phyloP scores from a whole-genome alignment of 2,329 filamentous ascomycete species.

The Beauveria rudraprayagi region DNA sequence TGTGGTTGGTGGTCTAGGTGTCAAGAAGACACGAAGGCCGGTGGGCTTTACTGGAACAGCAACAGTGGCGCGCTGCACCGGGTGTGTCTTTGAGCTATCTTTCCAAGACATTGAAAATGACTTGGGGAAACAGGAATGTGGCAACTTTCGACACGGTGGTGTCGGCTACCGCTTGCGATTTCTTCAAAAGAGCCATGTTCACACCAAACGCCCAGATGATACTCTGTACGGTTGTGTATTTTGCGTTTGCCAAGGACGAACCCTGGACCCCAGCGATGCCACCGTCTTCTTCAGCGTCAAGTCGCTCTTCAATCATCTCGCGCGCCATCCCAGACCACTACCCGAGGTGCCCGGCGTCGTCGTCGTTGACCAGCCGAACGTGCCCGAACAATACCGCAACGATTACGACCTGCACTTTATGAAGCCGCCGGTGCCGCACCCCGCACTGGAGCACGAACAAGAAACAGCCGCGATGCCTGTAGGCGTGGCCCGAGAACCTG shows the following conservation, averaged over 20 bases:
- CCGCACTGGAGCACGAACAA: conserved; percentile 31
- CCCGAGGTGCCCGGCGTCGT: conserved; percentile 40
- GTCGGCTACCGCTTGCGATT: conserved; percentile 46
- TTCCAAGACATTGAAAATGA: conserved; percentile 45
- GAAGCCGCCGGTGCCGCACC: conserved; percentile 31
- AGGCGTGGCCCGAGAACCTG: conserved; percentile 37
- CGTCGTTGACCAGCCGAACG: conserved; percentile 36
- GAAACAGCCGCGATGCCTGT: conserved; percentile 36
- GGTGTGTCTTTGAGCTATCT: conserved; percentile 47
- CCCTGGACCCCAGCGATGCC: conserved; percentile 44
- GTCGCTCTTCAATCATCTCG: conserved; percentile 44
- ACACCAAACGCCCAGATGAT: conserved; percentile 42
- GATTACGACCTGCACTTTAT: conserved; percentile 47
- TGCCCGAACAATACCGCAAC: conserved; percentile 34
- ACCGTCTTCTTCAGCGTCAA: conserved; percentile 49
- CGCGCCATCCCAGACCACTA: conserved; percentile 45
- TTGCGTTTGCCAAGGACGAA: conserved; percentile 42
- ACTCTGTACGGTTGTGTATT: conserved; percentile 48
- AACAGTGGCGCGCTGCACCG: conserved; percentile 42
- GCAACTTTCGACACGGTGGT: conserved; percentile 37
- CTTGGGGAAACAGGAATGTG: conserved; percentile 37
- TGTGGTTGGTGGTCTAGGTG: conserved; percentile 38
- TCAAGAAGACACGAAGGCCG: conserved; percentile 43
- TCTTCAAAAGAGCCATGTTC: conserved; percentile 47
- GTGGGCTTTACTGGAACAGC: conserved; percentile 35